Evolutionary conservation across 1,284 basidiomycete genomes (phyloP), one percentile per base, ranked within the genome.

Genomic region (Cryptococcus sp.): DNA sequence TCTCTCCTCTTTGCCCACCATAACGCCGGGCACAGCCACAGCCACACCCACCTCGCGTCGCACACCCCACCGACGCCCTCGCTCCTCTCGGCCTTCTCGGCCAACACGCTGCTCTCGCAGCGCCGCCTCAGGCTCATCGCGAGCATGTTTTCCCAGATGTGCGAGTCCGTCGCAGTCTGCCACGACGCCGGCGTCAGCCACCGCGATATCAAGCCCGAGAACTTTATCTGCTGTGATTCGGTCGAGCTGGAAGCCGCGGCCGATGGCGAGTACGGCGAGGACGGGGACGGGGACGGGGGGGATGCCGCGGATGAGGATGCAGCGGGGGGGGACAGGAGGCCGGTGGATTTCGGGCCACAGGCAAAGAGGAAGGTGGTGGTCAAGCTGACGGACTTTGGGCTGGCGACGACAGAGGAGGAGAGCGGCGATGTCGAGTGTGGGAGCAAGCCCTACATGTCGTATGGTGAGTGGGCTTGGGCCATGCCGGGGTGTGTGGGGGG

Each of bases 391-490:
- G 95, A 99, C 78, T 99, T 98, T 81, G 95, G 95, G 39, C 79
- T 99, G 38, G 93, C 92, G 8, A 98, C 94, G 0, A 88, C 85
- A 12, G 91, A 97, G 68, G 77, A 84, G 60, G 85, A 89, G 58
- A 93, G 89, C 61, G 87, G 89, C 59, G 95, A 98, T 78, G 94
- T 98, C 83, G 94, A 98, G 75, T 98, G 96, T 78, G 95, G 95
- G 56, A 95, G 91, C 77, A 93, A 94, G 61, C 95, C 95, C 0
- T 98, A 98, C 79, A 98, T 98, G 95, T 94, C 92, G 68, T 98
- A 88, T 76, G 90, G 89, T 91, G 65, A 60, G 87, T 67, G 0
- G 9, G 16, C 40, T 77, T 48, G 57, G 16, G 33, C 58, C 46
- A 42, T 21, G 11, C 16, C 15, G 53, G 35, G 48, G 47, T 18